Evolutionary conservation across 1,139 yeast species (phyloP).

Genomic region (Pichia sp.): DNA sequence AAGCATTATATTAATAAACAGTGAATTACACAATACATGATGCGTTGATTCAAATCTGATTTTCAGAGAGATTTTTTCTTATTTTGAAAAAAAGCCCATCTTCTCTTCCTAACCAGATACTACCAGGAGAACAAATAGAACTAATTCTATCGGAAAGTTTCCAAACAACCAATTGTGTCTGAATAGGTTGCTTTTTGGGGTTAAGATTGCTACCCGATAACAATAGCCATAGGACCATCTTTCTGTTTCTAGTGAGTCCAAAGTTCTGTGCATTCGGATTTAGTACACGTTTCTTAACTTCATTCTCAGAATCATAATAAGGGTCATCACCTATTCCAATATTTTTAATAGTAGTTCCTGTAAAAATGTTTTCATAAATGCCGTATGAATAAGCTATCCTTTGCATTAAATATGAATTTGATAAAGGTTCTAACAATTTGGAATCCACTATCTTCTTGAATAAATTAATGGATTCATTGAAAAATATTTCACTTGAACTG

Average conservation of each 20-base stretch:
- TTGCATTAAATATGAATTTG: constrained; percentile 35
- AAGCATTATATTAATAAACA: too few species aligned
- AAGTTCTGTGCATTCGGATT: constrained; percentile 35
- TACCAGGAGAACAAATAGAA: constrained; percentile 9
- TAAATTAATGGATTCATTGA: constrained; percentile 44
- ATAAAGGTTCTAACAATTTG: constrained; percentile 35
- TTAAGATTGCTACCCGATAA: constrained; percentile 56
- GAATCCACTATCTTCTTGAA: constrained; percentile 42
- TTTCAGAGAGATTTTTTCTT: not conserved
- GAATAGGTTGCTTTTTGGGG: constrained; percentile 22
- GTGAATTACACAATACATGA: too few species aligned
- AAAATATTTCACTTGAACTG: constrained; percentile 31
- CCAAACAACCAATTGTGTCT: constrained; percentile 21
- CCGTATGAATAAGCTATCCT: constrained; percentile 40
- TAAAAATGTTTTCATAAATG: constrained; percentile 20
- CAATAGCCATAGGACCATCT: constrained; percentile 73
- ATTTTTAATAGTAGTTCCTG: not conserved
- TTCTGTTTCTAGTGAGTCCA: constrained; percentile 60
- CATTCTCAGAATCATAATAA: constrained; percentile 34
- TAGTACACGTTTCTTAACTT: constrained; percentile 31
- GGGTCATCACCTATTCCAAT: not conserved
- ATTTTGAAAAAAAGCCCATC: constrained; percentile 5
- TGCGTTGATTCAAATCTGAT: too few species aligned
- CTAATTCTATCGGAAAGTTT: constrained; percentile 15
- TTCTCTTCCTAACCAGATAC: constrained; percentile 9